Percentiles rank a stretch among this genome's conserved stretches.
These are phyloP conservation scores for Hirsutella minnesotensis DNA, from an alignment of 2,329 filamentous ascomycete genomes.

Conservation along the genomic window DNA sequence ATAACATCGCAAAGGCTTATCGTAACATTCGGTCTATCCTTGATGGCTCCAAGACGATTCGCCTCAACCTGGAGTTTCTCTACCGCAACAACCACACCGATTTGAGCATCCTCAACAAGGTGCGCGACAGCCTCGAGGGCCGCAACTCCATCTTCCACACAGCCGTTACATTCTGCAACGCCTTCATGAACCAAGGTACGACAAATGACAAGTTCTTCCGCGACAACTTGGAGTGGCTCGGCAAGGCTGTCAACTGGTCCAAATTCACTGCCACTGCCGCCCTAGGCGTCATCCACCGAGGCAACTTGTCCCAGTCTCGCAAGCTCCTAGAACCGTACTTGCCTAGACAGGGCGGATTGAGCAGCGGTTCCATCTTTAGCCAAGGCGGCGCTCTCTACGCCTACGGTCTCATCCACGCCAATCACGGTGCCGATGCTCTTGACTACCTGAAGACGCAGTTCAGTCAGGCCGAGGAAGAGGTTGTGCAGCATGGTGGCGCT, in stretches of 20 bases:
- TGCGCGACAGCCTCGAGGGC: conserved; percentile 88
- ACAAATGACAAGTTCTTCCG: conserved; percentile 98
- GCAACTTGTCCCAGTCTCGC: conserved; percentile 84
- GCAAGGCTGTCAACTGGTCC: conserved; percentile 98
- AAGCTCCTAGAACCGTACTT: conserved; percentile 93
- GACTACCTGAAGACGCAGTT: conserved; percentile 71
- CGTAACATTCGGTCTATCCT: conserved; percentile 57
- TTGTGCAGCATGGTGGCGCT: conserved; percentile 93
- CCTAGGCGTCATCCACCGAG: conserved; percentile 89
- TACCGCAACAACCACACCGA: conserved; percentile 94
- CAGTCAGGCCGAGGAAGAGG: conserved; percentile 68
- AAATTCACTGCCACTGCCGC: conserved; percentile 98
- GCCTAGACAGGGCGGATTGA: conserved; percentile 62
- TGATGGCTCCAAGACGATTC: conserved; percentile 85
- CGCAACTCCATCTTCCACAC: conserved; percentile 98
- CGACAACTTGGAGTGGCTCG: conserved; percentile 94
- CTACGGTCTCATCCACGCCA: conserved; percentile 91
- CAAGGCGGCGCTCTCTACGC: conserved; percentile 94
- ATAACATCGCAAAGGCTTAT: conserved; percentile 44
- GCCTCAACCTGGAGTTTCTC: conserved; percentile 89
- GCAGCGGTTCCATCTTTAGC: conserved; percentile 80
- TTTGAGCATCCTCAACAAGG: conserved; percentile 84
- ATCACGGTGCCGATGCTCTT: conserved; percentile 84
- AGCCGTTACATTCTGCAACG: conserved; percentile 92
- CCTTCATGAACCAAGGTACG: conserved; percentile 98